phyloP scores from a whole-genome alignment of 768 basidiomycete genomes.

The Pulveroboletus ravenelii region DNA sequence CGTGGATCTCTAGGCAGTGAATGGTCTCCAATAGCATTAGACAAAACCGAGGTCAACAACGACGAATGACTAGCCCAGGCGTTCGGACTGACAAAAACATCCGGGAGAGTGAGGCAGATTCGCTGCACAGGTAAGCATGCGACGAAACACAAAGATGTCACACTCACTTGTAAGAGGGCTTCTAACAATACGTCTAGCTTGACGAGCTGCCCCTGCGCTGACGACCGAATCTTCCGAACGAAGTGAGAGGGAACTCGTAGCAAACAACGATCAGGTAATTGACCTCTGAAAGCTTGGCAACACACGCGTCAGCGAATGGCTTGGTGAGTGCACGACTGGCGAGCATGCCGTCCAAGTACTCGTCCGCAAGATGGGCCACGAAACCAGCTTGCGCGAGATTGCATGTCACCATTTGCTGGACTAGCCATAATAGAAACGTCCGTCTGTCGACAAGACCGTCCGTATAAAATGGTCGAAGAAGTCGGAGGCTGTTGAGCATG shows the following conservation, averaged over 20 bases:
- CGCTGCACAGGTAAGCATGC: constrained; percentile 39
- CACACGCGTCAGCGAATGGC: constrained; percentile 68
- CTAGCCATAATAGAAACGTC: constrained; percentile 74
- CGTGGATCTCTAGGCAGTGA: constrained; percentile 18
- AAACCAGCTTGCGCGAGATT: constrained; percentile 83
- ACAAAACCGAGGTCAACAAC: constrained; percentile 37
- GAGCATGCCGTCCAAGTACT: constrained; percentile 70
- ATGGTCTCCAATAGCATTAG: constrained; percentile 34
- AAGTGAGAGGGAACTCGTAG: background rate
- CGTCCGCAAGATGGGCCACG: constrained; percentile 68
- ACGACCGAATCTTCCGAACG: constrained; percentile 47
- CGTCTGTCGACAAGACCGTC: constrained; percentile 78
- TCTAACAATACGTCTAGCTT: constrained; percentile 51
- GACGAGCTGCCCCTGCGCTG: constrained; percentile 51
- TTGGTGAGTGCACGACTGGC: constrained; percentile 61
- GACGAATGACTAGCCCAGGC: constrained; percentile 55
- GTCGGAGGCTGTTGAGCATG: constrained; percentile 46
- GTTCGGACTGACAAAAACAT: constrained; percentile 69
- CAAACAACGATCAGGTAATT: constrained; percentile 16
- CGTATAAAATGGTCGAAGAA: constrained; percentile 71
- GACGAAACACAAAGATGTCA: background rate
- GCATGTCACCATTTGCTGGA: constrained; percentile 69
- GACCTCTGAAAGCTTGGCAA: constrained; percentile 63
- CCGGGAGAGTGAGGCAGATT: constrained; percentile 64
- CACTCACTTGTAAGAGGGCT: constrained; percentile 56